Conservation (phyloP, 306 rosid species). For the Medicago ruthenica region DNA sequence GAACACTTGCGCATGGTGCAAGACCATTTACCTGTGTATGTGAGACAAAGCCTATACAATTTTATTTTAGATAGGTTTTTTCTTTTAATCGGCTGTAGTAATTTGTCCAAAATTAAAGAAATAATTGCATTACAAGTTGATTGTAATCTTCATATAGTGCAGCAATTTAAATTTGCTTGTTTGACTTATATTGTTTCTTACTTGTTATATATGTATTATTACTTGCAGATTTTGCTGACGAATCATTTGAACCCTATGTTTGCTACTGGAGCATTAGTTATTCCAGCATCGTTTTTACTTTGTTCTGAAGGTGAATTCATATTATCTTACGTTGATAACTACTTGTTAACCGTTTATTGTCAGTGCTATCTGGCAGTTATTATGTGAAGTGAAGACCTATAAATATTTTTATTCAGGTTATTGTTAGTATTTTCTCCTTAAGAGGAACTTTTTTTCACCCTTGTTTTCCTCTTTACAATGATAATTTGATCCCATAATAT, state of each 20-base stretch:
- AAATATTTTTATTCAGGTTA: constrained; percentile 7
- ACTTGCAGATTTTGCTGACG: constrained; percentile 80
- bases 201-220: constrained; percentile 39
- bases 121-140: too few relatives aligned
- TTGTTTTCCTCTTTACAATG: constrained; percentile 28
- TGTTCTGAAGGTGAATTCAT: constrained; percentile 70
- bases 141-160: not conserved
- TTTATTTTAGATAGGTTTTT: too few relatives aligned
- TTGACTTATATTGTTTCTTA: constrained; percentile 30
- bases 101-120: too few relatives aligned
- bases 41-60: too few relatives aligned
- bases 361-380: constrained; percentile 24
- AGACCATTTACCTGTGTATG: too few relatives aligned
- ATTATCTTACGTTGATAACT: constrained; percentile 29
- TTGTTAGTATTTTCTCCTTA: constrained; percentile 13
- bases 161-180: constrained; percentile 25
- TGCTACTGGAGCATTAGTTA: constrained; percentile 87
- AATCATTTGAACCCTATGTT: constrained; percentile 68
- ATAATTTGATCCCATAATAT: constrained; percentile 1
- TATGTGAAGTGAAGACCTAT: constrained; percentile 30
- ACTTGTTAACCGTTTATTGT: constrained; percentile 19
- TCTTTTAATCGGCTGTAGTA: too few relatives aligned
- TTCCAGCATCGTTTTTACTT: constrained; percentile 91
- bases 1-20: too few relatives aligned
- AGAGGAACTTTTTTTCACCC: constrained; percentile 25